Base-by-base conservation (phyloP, 805 yeast species). In the Ogataea dorogensis region DNA sequence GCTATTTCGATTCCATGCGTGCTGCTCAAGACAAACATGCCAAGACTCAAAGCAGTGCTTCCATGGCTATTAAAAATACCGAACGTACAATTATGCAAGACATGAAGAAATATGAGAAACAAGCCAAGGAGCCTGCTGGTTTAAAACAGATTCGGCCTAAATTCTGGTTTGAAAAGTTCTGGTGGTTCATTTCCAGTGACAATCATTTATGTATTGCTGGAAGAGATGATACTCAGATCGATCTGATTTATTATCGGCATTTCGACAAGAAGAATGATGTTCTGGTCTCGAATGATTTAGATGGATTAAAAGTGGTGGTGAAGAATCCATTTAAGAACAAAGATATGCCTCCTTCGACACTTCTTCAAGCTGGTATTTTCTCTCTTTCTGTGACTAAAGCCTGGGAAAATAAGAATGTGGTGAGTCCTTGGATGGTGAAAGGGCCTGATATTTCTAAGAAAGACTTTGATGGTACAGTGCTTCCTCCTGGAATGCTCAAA, bases 161-260 rank as follows among this genome's bases (percentile, higher is more conserved):
- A 30, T 81, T 69, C 55, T 89, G 96, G 86, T 93, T 93, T 64
- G 98, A 93, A 56, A 93, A 91, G 59, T 91, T 81, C 59, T 78
- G 71, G 53, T 93, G 98, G 98, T 93, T 93, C 54, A 68, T 89
- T n/a, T 76, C 96, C 0, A 79, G 81, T 47, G 98, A 91, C 54
- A 89, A 93, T 0, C 88, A 84, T 53, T 63, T 93, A 32, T 84
- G 94, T 40, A 60, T 93, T 36, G 87, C 89, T 30, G 98, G 97
- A 2, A 77, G 87, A 45, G 96, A 93, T 55, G 74, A 70, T 15
- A 58, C 75, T 4, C 98, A 91, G 56, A 71, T 77, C 4, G 96
- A 89, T 50, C 73, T 86, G 65, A 74, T 93, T 17, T 84, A 83
- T 53, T 80, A 81, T 50, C 75, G 87, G 36, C 84, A 86, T 53